Conservation (phyloP, 129 eudicot genomes). For the Lonicera japonica region DNA sequence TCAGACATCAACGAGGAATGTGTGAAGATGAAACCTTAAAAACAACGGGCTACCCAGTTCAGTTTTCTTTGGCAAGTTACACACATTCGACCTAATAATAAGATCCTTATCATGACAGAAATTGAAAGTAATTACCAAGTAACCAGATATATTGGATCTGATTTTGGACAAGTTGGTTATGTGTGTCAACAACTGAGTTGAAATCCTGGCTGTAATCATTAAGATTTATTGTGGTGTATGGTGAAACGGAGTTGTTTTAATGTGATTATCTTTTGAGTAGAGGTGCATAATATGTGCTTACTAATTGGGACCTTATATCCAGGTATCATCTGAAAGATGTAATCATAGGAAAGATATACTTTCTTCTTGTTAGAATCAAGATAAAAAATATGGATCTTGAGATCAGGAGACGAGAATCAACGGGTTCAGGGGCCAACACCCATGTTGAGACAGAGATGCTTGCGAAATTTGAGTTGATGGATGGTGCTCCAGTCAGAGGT, state of each 20-base stretch:
- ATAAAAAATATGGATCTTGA: conserved; percentile 97
- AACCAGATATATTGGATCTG: not conserved
- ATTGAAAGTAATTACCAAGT: not conserved
- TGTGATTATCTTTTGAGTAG: not conserved
- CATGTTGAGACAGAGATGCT: conserved; percentile 99
- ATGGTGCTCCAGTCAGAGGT: conserved; percentile 99
- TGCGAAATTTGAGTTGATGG: conserved; percentile 96
- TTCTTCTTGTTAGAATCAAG: conserved; percentile 96
- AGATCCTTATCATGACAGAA: not conserved
- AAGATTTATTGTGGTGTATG: not conserved
- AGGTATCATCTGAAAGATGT: conserved; percentile 99
- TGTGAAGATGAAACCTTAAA: not conserved
- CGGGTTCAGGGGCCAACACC: conserved; percentile 95
- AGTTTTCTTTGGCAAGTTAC: not conserved
- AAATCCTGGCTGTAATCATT: not conserved
- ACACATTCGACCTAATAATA: not conserved
- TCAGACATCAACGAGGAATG: not conserved
- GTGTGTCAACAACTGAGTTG: not conserved
- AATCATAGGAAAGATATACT: conserved; percentile 91
- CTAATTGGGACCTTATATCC: conserved; percentile 16
- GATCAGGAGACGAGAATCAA: conserved; percentile 94
- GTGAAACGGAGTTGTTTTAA: not conserved
- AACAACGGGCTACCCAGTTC: not conserved
- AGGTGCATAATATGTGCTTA: not conserved
- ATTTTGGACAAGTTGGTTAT: not conserved